Base-by-base conservation (phyloP, 768 basidiomycete genomes). In the Leccinum barrowsii region DNA sequence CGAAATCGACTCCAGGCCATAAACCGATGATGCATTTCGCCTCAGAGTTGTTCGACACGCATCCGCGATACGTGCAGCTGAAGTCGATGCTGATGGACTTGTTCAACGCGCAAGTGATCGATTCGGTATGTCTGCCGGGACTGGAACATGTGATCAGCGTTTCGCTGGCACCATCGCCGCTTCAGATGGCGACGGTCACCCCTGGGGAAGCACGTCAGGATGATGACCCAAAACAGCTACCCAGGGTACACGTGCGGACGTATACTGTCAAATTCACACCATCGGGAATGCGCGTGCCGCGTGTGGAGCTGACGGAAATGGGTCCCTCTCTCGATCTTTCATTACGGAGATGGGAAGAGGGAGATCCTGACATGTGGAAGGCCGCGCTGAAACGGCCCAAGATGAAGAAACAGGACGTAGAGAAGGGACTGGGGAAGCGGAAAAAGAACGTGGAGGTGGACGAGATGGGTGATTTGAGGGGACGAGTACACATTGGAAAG, bases 401-500 rank as follows among this genome's bases (percentile, higher is more conserved):
- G 78, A 65, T 98, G 61, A 90, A 89, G 77, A 94, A 96, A 79
- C 82, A 80, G 59, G 91, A 94, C 35, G 76, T 96, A 50, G 92
- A 91, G 76, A 85, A 82, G 70, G 93, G 94, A 0, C 68, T 93
- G 10, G 93, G 92, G n/a, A 92, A 91, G 81, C 92, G 90, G 81
- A 84, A 81, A 74, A 95, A 94, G 84, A 99, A 99, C 70, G 70
- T 93, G 74, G 93, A 94, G 77, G 91, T 94, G 66, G 96, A 99
- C 78, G 93, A 92, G 74, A 97, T 98, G 96, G 97, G 97, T 57
- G 92, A 99, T 71, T 73, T 94, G 74, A 83, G 96, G 66, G 97
- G 95, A 47, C 81, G 85, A 58, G 84, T 99, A 28, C 95, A 98
- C 73, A 74, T 98, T 56, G 90, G 77, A 58, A 92, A 85, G 73